Evolutionary conservation across 2,329 filamentous ascomycete genomes (phyloP).

Genomic region (Thielaviopsis musarum): DNA sequence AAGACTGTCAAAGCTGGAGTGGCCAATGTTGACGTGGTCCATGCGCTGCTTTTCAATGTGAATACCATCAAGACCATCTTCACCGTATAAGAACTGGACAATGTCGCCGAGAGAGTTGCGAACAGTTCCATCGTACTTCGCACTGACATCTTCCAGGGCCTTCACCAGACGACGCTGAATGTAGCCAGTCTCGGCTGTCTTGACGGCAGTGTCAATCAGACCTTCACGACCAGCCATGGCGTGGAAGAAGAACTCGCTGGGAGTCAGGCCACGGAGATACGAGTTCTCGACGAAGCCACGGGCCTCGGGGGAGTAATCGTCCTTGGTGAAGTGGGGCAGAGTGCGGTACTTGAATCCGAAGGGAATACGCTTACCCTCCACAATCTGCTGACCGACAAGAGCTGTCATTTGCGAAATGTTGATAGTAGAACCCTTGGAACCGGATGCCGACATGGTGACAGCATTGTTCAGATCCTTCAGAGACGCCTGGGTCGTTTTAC

Average conservation of each 20-base stretch:
- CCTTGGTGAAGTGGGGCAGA: constrained; percentile 94
- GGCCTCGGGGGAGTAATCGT: constrained; percentile 94
- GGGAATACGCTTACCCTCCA: constrained; percentile 96
- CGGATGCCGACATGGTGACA: constrained; percentile 87
- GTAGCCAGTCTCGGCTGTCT: constrained; percentile 97
- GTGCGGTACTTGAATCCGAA: constrained; percentile 99
- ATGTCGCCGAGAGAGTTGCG: constrained; percentile 94
- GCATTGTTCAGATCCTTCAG: constrained; percentile 94
- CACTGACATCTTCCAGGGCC: constrained; percentile 92
- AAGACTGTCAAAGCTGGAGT: constrained; percentile 59
- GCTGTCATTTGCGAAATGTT: constrained; percentile 99
- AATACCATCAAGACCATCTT: constrained; percentile 87
- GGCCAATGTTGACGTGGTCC: constrained; percentile 68
- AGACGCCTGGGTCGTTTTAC: constrained; percentile 79
- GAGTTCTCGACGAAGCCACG: constrained; percentile 98
- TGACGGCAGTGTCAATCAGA: constrained; percentile 98
- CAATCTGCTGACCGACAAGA: constrained; percentile 91
- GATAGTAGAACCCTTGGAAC: constrained; percentile 96
- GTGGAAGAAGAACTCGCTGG: constrained; percentile 98
- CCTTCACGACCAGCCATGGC: constrained; percentile 99
- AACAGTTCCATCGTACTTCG: constrained; percentile 93
- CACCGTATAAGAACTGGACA: constrained; percentile 92
- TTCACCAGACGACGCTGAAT: constrained; percentile 98
- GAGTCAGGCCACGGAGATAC: constrained; percentile 86
- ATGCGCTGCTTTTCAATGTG: constrained; percentile 87